A percentile compares a stretch with the other conserved stretches of the same genome.
These are phyloP conservation scores for Sordariomycetes sp. DNA, from an alignment of 2,329 filamentous ascomycete genomes.

Conservation along the genomic window DNA sequence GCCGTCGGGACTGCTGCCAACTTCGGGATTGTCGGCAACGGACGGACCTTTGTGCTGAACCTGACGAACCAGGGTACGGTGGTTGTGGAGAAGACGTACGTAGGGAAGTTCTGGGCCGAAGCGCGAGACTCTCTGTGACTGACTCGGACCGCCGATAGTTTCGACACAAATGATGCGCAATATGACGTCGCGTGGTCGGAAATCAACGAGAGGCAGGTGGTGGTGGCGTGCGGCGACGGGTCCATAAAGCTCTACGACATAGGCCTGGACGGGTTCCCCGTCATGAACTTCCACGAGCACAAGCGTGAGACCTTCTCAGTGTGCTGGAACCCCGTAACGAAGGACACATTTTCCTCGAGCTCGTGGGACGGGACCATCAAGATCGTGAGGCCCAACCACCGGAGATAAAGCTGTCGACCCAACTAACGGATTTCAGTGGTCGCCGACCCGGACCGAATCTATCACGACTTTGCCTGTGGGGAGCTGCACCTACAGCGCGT, in stretches of 20 bases:
- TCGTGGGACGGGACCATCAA: slow-evolving; percentile 97
- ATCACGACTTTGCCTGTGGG: slow-evolving; percentile 81
- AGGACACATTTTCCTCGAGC: slow-evolving; percentile 79
- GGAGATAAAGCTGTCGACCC: background rate
- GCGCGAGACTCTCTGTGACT: background rate
- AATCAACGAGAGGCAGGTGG: slow-evolving; percentile 86
- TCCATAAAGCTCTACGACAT: slow-evolving; percentile 91
- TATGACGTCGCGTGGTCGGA: slow-evolving; percentile 96
- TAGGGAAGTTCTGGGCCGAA: background rate
- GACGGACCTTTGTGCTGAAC: slow-evolving; percentile 71
- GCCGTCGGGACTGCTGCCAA: slow-evolving; percentile 87
- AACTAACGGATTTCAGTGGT: slow-evolving; percentile 46
- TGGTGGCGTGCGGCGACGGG: slow-evolving; percentile 83
- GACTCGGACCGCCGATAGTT: slow-evolving; percentile 36
- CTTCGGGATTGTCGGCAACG: slow-evolving; percentile 95
- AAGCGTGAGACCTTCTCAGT: slow-evolving; percentile 87
- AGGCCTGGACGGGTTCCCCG: slow-evolving; percentile 59
- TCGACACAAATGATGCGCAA: slow-evolving; percentile 92
- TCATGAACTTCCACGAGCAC: slow-evolving; percentile 89
- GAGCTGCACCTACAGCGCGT: slow-evolving; percentile 85
- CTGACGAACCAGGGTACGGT: slow-evolving; percentile 68
- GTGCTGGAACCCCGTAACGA: slow-evolving; percentile 81
- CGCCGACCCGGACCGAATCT: slow-evolving; percentile 60
- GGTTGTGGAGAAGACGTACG: slow-evolving; percentile 67
- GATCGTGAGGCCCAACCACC: slow-evolving; percentile 38